Conservation (phyloP, 1,139 yeast genomes). For the Yarrowia galli region DNA sequence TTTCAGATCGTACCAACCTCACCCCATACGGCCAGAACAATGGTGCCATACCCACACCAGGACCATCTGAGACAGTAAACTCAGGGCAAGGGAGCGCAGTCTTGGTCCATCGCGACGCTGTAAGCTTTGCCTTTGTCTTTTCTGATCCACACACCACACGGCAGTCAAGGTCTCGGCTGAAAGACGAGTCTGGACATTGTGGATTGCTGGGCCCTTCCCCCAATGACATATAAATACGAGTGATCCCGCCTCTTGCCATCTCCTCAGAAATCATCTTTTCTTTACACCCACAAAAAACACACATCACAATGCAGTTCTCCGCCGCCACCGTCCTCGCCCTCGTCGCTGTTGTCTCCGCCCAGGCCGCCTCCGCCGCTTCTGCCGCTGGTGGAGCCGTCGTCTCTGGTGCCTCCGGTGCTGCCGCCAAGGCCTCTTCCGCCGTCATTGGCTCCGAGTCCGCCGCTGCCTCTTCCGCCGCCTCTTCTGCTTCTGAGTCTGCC, state of each 20-base stretch:
- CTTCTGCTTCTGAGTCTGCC: slow-evolving; percentile 20
- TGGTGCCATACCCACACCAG: slow-evolving; percentile 8
- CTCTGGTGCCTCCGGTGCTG: slow-evolving; percentile 35
- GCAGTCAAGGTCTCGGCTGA: slow-evolving; percentile 25
- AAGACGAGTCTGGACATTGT: not conserved
- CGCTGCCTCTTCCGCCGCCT: slow-evolving; percentile 10
- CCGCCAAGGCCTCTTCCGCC: slow-evolving; percentile 22
- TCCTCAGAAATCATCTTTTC: slow-evolving; percentile 5
- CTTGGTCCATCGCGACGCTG: slow-evolving; percentile 28
- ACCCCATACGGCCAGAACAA: not conserved
- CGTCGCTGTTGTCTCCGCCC: slow-evolving; percentile 28
- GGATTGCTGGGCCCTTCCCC: slow-evolving; percentile 28
- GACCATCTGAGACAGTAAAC: slow-evolving; percentile 19
- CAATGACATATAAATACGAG: slow-evolving; percentile 34
- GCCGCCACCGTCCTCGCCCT: slow-evolving; percentile 35
- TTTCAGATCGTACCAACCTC: not conserved
- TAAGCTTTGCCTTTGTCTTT: slow-evolving; percentile 33
- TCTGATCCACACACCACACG: slow-evolving; percentile 19
- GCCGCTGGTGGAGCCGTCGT: slow-evolving; percentile 11
- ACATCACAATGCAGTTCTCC: slow-evolving; percentile 38
- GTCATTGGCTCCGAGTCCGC: slow-evolving; percentile 15
- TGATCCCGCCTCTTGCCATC: not conserved
- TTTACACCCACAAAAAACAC: slow-evolving; percentile 21
- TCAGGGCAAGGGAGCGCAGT: slow-evolving; percentile 21
- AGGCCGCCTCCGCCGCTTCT: slow-evolving; percentile 33